phyloP scores from a whole-genome alignment of 306 rosid genomes.

The Mimosa pudica region DNA sequence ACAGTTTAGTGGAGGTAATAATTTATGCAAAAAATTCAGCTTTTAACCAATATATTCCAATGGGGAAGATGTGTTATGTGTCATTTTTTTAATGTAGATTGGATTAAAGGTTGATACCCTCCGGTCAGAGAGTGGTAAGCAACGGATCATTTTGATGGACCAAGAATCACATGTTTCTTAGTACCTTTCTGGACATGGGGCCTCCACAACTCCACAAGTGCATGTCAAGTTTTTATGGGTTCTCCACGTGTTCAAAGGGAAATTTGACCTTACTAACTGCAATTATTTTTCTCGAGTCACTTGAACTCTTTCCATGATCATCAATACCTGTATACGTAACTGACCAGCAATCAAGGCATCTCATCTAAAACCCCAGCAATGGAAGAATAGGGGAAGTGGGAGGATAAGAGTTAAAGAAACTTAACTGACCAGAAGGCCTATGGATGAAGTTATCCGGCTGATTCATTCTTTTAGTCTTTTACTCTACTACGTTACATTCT shows the following conservation, averaged over 20 bases:
- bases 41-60: background rate
- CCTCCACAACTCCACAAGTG: conserved; percentile 35
- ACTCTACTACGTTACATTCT: background rate
- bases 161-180: conserved; percentile 61
- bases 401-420: conserved; percentile 34
- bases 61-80: background rate
- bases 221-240: conserved; percentile 36
- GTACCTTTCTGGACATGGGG: conserved; percentile 27
- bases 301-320: conserved; percentile 40
- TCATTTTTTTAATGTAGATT: conserved; percentile 46
- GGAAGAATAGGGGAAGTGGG: conserved; percentile 51
- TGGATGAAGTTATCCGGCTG: conserved; percentile 37
- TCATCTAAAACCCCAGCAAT: conserved; percentile 41
- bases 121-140: conserved; percentile 89
- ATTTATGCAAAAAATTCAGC: background rate
- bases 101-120: conserved; percentile 84
- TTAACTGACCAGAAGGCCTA: conserved; percentile 40
- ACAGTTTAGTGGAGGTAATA: conserved; percentile 73
- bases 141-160: conserved; percentile 78
- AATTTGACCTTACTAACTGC: conserved; percentile 41
- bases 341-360: conserved; percentile 46
- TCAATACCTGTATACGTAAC: conserved; percentile 45
- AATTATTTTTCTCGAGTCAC: conserved; percentile 34
- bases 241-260: conserved; percentile 35
- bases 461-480: conserved; percentile 36